Evolutionary conservation across 2,329 filamentous ascomycete genomes (phyloP), one percentile per base, ranked within the genome.

Genomic region (Knufia petricola): DNA sequence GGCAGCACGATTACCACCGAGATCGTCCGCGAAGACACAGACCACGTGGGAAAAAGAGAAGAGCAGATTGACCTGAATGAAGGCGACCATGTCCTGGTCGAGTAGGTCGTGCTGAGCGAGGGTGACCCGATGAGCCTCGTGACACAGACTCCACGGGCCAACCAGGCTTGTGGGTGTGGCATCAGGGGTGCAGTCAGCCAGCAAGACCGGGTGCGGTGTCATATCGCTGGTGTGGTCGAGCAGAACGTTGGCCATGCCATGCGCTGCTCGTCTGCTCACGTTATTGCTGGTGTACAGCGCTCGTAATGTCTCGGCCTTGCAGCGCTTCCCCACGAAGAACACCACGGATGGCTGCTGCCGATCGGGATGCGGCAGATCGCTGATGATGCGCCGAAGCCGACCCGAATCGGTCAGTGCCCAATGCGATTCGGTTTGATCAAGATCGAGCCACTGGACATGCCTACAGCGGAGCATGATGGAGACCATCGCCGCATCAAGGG

Each of bases 211-310:
- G 23, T 42, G 9, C 40, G 48, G 39, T 55, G 34, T 20, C 34
- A 37, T 37, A 37, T 37, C 38, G 38, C 38, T 24, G 38, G 38
- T 24, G 7, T 41, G 17, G 38, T 21, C 46, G n/a, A 43, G 17
- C 10, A 40, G 34, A 20, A 53, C 26, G 26, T 49, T 51, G 17
- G 40, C 37, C 3, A 53, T 9, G 10, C 49, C 51, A 23, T 48
- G 32, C 1, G 21, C 17, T 10, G 32, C 8, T 17, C 28, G 32
- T 48, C 46, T 19, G 12, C 26, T 34, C 13, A 50, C n/a, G 36
- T 55, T 55, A 28, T 55, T 55, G 24, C 43, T 21, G 13, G 23
- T 26, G 37, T 52, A 55, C 10, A 53, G n/a, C 20, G 42, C 36
- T 32, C 34, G 44, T n/a, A 54, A 28, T 15, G 52, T 48, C 17